A percentile compares a stretch with the other conserved stretches of the same genome.
Conservation (phyloP, 345 rosid species). For the Carallia brachiata region DNA sequence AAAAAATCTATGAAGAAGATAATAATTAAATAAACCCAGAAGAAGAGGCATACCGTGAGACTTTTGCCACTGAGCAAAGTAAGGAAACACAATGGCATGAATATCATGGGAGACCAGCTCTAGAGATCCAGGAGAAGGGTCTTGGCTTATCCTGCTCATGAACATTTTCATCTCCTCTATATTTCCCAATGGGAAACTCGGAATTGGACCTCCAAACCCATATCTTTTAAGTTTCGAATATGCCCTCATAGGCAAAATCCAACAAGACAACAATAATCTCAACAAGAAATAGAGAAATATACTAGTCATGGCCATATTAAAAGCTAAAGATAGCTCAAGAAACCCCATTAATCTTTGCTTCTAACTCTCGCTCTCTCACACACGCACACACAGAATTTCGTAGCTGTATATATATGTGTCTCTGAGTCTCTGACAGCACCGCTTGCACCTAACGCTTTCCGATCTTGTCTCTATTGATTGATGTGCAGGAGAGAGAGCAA, state of each 20-base stretch:
- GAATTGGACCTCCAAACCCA: slow-evolving; percentile 79
- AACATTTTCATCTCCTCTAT: slow-evolving; percentile 53
- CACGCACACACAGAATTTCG: not conserved
- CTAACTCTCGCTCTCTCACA: not conserved
- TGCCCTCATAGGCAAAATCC: slow-evolving; percentile 57
- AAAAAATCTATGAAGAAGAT: not conserved
- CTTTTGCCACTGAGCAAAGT: slow-evolving; percentile 76
- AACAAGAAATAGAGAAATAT: slow-evolving; percentile 32
- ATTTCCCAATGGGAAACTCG: slow-evolving; percentile 81
- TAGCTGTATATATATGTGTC: not conserved
- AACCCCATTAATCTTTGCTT: slow-evolving; percentile 20
- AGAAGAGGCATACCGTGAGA: slow-evolving; percentile 46
- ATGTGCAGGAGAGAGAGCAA: not conserved
- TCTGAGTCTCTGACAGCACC: not conserved
- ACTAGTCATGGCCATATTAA: slow-evolving; percentile 7
- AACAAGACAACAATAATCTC: slow-evolving; percentile 48
- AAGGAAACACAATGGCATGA: slow-evolving; percentile 75
- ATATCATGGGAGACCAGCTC: slow-evolving; percentile 61
- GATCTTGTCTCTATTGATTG: not conserved
- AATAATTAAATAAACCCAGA: not conserved
- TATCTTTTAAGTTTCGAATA: slow-evolving; percentile 50
- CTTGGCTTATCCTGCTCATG: slow-evolving; percentile 8
- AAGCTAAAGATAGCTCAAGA: slow-evolving; percentile 12
- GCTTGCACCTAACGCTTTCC: not conserved
- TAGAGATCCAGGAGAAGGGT: slow-evolving; percentile 27